Percentiles rank a stretch among this genome's conserved stretches.
phyloP scores from a whole-genome alignment of 306 rosid genomes.

The Vigna mungo region DNA sequence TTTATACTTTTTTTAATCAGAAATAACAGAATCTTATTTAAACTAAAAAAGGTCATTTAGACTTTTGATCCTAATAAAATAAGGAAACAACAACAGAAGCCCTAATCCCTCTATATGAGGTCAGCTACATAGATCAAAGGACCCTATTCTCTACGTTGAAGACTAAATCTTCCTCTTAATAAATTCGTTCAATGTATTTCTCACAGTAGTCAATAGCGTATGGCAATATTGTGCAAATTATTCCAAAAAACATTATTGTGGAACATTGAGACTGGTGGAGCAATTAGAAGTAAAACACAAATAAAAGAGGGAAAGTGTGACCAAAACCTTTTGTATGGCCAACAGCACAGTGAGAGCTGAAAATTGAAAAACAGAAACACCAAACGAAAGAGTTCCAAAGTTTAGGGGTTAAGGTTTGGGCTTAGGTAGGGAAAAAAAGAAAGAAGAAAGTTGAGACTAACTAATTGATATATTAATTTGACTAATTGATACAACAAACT shows the following conservation, averaged over 20 bases:
- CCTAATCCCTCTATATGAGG: not conserved
- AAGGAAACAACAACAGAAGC: conserved; percentile 3
- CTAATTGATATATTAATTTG: not conserved
- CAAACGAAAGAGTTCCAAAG: not conserved
- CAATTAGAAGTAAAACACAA: too few relatives aligned
- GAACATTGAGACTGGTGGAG: too few relatives aligned
- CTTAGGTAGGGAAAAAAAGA: conserved; percentile 3
- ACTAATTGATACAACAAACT: not conserved
- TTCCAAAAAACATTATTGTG: too few relatives aligned
- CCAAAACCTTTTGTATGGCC: too few relatives aligned
- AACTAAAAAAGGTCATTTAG: not conserved
- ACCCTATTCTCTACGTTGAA: not conserved
- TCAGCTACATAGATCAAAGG: not conserved
- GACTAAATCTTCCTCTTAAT: not conserved
- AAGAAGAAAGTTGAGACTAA: not conserved
- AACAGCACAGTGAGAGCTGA: not conserved
- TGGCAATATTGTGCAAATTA: not conserved
- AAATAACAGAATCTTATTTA: not conserved
- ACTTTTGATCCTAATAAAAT: not conserved
- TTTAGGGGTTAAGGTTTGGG: not conserved
- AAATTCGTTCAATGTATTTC: not conserved
- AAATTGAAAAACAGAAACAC: not conserved
- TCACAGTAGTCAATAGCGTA: not conserved
- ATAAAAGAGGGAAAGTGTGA: too few relatives aligned
- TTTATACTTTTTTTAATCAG: not conserved